phyloP scores from a whole-genome alignment of 495 filamentous ascomycete species.

The Neurospora sp. region DNA sequence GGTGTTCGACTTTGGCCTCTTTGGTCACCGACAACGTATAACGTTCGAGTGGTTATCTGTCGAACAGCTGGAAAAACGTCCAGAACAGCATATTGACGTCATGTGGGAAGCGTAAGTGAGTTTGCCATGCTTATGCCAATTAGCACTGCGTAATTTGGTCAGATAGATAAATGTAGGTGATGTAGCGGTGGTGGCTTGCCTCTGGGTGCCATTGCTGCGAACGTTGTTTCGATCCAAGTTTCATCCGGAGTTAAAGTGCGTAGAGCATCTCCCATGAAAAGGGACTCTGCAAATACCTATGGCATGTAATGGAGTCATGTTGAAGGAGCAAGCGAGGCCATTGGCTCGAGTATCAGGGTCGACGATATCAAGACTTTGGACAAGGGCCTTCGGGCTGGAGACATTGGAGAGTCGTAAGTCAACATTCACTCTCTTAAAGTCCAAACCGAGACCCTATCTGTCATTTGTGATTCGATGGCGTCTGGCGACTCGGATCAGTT shows the following conservation, averaged over 20 bases:
- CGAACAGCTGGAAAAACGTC: neutral
- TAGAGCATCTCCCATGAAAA: neutral
- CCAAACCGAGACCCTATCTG: neutral
- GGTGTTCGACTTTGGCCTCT: neutral
- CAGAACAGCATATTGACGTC: neutral
- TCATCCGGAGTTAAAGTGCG: neutral
- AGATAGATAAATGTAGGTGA: neutral
- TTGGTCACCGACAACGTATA: neutral
- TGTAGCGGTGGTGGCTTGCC: neutral
- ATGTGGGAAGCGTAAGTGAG: neutral
- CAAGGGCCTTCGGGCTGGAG: neutral
- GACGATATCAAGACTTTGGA: neutral
- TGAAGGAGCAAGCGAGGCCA: neutral
- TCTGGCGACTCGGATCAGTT: constrained; percentile 8
- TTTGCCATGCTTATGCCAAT: neutral
- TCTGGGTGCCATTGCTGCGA: neutral
- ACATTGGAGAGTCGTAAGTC: neutral
- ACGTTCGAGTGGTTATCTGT: neutral
- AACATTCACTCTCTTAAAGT: neutral
- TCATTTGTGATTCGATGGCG: neutral
- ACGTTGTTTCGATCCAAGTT: neutral
- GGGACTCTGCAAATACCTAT: neutral
- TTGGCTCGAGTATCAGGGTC: neutral
- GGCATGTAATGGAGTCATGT: neutral
- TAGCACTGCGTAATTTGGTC: neutral